These are phyloP conservation scores for Botrytis byssoidea DNA, from an alignment of 2,329 filamentous ascomycete genomes.

Conservation along the genomic window DNA sequence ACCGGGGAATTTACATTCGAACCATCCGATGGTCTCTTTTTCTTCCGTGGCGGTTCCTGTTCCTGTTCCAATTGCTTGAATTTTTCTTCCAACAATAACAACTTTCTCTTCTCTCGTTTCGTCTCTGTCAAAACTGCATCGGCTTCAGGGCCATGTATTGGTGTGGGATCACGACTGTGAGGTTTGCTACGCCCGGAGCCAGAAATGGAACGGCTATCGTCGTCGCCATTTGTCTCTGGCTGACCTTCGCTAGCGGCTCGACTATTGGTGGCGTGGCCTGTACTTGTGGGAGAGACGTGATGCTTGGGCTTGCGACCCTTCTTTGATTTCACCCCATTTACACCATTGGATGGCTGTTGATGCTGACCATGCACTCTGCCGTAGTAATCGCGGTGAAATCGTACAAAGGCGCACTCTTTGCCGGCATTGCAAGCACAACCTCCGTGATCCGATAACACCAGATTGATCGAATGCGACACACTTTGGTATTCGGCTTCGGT, in stretches of 20 bases:
- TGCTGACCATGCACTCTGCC: slow-evolving; percentile 49
- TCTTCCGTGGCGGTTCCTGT: slow-evolving; percentile 58
- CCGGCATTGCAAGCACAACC: slow-evolving; percentile 73
- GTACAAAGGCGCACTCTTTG: slow-evolving; percentile 60
- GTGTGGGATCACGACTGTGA: slow-evolving; percentile 64
- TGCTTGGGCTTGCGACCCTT: slow-evolving; percentile 50
- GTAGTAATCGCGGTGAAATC: slow-evolving; percentile 60
- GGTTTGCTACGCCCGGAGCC: slow-evolving; percentile 61
- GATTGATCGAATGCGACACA: slow-evolving; percentile 64
- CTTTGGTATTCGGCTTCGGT: slow-evolving; percentile 58
- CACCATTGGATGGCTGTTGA: slow-evolving; percentile 38
- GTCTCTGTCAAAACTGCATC: slow-evolving; percentile 53
- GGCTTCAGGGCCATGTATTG: slow-evolving; percentile 51
- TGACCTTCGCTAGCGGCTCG: slow-evolving; percentile 63
- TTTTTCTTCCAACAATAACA: slow-evolving; percentile 64
- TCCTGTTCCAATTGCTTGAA: slow-evolving; percentile 60
- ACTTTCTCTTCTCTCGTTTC: slow-evolving; percentile 65
- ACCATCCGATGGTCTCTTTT: slow-evolving; percentile 61
- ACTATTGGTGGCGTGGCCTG: slow-evolving; percentile 61
- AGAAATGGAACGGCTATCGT: slow-evolving; percentile 50
- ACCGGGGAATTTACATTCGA: slow-evolving; percentile 31
- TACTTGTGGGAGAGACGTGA: slow-evolving; percentile 61
- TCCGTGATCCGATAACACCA: slow-evolving; percentile 73
- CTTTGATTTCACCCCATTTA: slow-evolving; percentile 39
- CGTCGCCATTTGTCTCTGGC: slow-evolving; percentile 53